A percentile compares a stretch with the other conserved stretches of the same genome.
Conservation (phyloP, 1,284 basidiomycete species). For the Acaromyces ingoldii region DNA sequence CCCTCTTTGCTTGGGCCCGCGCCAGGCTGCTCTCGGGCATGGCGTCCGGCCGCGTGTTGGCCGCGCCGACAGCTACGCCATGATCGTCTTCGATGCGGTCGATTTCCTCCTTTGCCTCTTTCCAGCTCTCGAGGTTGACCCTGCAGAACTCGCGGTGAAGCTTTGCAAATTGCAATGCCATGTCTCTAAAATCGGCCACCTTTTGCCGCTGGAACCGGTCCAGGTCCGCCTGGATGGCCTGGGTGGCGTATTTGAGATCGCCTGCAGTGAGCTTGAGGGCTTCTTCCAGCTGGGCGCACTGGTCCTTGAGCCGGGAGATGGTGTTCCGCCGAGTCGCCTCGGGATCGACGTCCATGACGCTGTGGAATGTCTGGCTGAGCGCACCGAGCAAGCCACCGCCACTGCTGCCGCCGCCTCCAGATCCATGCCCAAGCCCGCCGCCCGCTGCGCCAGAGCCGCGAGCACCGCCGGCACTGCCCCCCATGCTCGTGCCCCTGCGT, state of each 20-base stretch:
- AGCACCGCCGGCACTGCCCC: too few relatives aligned
- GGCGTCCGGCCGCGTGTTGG: slow-evolving; percentile 15
- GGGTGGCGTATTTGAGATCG: slow-evolving; percentile 86
- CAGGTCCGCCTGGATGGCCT: slow-evolving; percentile 92
- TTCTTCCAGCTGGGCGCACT: slow-evolving; percentile 58
- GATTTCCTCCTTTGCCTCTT: slow-evolving; percentile 86
- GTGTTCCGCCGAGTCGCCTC: slow-evolving; percentile 86
- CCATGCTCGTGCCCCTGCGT: too few relatives aligned
- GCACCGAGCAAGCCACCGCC: slow-evolving; percentile 74
- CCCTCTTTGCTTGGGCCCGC: slow-evolving; percentile 9
- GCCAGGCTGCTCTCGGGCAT: slow-evolving; percentile 37
- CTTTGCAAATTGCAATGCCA: slow-evolving; percentile 81
- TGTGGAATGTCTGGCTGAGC: slow-evolving; percentile 86
- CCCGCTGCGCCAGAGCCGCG: too few relatives aligned
- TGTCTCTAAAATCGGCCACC: slow-evolving; percentile 86
- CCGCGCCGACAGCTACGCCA: not conserved
- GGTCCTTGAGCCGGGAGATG: slow-evolving; percentile 89
- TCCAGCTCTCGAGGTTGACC: slow-evolving; percentile 94
- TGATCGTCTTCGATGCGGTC: slow-evolving; percentile 64
- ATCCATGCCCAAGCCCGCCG: not conserved
- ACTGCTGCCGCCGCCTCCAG: slow-evolving; percentile 6
- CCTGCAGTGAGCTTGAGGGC: slow-evolving; percentile 34
- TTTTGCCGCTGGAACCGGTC: slow-evolving; percentile 98
- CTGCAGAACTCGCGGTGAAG: slow-evolving; percentile 92
- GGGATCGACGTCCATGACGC: slow-evolving; percentile 98